A percentile compares a stretch with the other conserved stretches of the same genome.
Conservation (phyloP, 192 early-diverging fungal genomes). For the Podila minutissima region DNA sequence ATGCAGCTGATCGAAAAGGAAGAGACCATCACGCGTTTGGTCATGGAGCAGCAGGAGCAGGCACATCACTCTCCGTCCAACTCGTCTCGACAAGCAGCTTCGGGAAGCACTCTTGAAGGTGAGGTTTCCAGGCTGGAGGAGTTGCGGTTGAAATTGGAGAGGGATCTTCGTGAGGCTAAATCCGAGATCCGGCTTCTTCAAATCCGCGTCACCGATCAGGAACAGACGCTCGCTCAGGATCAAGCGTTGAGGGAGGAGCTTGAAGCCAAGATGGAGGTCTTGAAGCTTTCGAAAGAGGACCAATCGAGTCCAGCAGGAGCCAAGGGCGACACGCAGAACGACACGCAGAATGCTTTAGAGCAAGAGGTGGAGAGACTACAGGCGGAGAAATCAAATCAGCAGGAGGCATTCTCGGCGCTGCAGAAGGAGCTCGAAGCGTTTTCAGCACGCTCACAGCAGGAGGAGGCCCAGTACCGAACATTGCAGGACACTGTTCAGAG, state of each 20-base stretch:
- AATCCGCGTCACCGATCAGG: neutral
- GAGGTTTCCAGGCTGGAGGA: neutral
- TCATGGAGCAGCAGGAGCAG: neutral
- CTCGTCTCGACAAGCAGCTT: neutral
- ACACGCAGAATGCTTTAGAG: slow-evolving; percentile 3
- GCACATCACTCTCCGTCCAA: slow-evolving; percentile 18
- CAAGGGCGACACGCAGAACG: neutral
- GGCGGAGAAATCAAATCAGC: neutral
- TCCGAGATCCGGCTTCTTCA: slow-evolving; percentile 1
- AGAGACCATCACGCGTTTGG: neutral
- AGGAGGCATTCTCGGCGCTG: neutral
- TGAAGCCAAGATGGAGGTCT: slow-evolving; percentile 5
- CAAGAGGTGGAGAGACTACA: slow-evolving; percentile 4
- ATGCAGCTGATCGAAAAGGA: slow-evolving; percentile 1
- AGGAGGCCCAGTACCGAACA: slow-evolving; percentile 24
- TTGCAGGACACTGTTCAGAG: slow-evolving; percentile 43
- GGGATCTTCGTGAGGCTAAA: neutral
- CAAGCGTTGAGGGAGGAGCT: slow-evolving; percentile 1
- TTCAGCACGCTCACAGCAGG: slow-evolving; percentile 22
- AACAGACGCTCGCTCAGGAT: neutral
- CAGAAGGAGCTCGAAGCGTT: slow-evolving; percentile 17
- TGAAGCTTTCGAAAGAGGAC: neutral
- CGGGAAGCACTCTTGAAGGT: neutral
- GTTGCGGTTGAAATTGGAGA: neutral
- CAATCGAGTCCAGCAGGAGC: neutral